A percentile compares a stretch with the other conserved stretches of the same genome.
Conservation (phyloP, 2,329 filamentous ascomycete species). For the Aureobasidium vineae region DNA sequence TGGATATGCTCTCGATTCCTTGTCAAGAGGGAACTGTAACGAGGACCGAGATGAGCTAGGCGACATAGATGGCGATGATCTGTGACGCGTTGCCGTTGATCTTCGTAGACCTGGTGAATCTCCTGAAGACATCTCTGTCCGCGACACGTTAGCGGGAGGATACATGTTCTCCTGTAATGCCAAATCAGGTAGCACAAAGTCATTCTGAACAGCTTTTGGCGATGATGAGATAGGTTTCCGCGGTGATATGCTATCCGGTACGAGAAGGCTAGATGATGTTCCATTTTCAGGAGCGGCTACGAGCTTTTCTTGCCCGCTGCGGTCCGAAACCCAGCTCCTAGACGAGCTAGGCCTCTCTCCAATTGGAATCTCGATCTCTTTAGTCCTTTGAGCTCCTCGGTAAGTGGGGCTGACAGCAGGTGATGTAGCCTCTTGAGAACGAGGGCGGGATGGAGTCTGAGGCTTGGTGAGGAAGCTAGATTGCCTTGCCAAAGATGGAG, state of each 20-base stretch:
- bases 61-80: constrained; percentile 35
- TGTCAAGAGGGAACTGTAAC: not conserved
- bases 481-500: constrained; percentile 56
- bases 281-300: not conserved
- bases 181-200: constrained; percentile 26
- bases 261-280: not conserved
- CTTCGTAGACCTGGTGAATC: constrained; percentile 36
- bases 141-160: constrained; percentile 24
- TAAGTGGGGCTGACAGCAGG: not conserved
- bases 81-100: constrained; percentile 42
- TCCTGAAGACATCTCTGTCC: not conserved
- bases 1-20: not conserved
- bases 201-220: constrained; percentile 27
- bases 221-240: not conserved
- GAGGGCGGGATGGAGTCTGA: constrained; percentile 17
- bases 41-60: constrained; percentile 30
- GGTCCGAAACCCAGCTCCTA: constrained; percentile 41
- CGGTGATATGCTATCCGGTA: not conserved
- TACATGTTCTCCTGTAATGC: not conserved
- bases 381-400: constrained; percentile 36
- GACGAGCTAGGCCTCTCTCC: constrained; percentile 55
- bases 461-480: constrained; percentile 50
- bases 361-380: constrained; percentile 60
- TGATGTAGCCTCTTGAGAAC: not conserved
- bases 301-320: not conserved